Base-by-base conservation (phyloP, 495 filamentous ascomycete species). In the Thozetella sp. region DNA sequence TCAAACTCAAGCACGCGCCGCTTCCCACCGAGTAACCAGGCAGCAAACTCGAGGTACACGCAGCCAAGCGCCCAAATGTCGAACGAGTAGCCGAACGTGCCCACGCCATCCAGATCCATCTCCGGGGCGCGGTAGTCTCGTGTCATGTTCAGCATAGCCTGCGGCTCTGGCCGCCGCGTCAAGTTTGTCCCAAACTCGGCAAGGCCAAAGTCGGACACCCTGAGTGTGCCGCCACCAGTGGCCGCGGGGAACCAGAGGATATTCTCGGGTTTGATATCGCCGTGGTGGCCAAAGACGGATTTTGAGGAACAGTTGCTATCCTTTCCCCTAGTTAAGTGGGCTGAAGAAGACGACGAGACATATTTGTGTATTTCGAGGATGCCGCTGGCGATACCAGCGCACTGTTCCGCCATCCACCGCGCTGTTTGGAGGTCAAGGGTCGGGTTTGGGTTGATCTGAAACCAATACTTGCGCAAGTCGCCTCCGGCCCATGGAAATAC, bases 31-130 rank as follows among this genome's bases (percentile, higher is more conserved):
- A 68, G 22, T 2, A 58, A 58, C 70, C 70, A 72, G 17, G 64
- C 64, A 17, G 64, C 25, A 27, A 73, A 68, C 57, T 73, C 68
- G 22, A 73, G 63, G 45, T 66, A 67, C 6, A 73, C 43, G 50
- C 70, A 73, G 3, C 70, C 70, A 9, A 73, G 55, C 12, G 61
- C 61, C 68, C 70, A 73, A 26, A 73, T 68, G 40, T 73, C 70
- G 58, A 62, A 73, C 46, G 56, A 51, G 6, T 50, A 19, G 0
- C 54, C 53, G 30, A 63, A 56, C 13, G 13, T 22, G 11, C 51
- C 60, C 1, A 40, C 45, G 6, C 22, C 30, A 13, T 10, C 19
- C 15, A 72, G n/a, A 22, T 71, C 65, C 24, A 43, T 51, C 57
- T 72, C 70, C 13, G 67, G 70, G 4, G 65, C 34, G 10, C 57